Conservation (phyloP, 2,329 filamentous ascomycete species). For the Hypoxylon sp. region DNA sequence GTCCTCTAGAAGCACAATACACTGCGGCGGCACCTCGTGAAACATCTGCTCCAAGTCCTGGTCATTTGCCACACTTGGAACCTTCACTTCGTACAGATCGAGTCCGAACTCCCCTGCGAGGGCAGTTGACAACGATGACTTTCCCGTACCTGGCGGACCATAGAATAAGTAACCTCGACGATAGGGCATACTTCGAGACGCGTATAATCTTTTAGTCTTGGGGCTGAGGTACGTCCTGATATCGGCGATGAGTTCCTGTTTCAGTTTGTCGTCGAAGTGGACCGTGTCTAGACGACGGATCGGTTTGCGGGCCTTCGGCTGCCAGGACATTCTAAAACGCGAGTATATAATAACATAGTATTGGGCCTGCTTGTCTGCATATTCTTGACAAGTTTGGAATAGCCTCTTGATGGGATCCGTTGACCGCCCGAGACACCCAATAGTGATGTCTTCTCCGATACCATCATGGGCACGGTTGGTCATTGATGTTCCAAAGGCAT, state of each 20-base stretch:
- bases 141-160: conserved; percentile 55
- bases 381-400: conserved; percentile 64
- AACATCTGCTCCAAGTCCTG: conserved; percentile 66
- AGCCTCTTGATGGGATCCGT: conserved; percentile 63
- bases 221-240: conserved; percentile 68
- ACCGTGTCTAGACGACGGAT: conserved; percentile 66
- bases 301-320: conserved; percentile 64
- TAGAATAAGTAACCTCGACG: conserved; percentile 61
- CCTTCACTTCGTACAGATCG: conserved; percentile 67
- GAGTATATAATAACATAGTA: conserved; percentile 67
- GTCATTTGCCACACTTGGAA: conserved; percentile 60
- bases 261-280: conserved; percentile 63
- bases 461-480: conserved; percentile 63
- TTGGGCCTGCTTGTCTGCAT: conserved; percentile 63
- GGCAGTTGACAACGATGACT: conserved; percentile 64
- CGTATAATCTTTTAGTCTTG: conserved; percentile 68
- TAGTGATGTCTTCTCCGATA: conserved; percentile 62
- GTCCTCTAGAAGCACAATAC: conserved; percentile 70
- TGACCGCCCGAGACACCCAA: conserved; percentile 67
- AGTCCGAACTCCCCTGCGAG: conserved; percentile 67
- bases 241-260: conserved; percentile 64
- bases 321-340: conserved; percentile 64
- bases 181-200: conserved; percentile 75
- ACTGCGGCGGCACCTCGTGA: conserved; percentile 65
- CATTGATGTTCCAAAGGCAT: conserved; percentile 56